Evolutionary conservation across 192 early-diverging fungal species (phyloP).

Genomic region (Backusella macrospora): DNA sequence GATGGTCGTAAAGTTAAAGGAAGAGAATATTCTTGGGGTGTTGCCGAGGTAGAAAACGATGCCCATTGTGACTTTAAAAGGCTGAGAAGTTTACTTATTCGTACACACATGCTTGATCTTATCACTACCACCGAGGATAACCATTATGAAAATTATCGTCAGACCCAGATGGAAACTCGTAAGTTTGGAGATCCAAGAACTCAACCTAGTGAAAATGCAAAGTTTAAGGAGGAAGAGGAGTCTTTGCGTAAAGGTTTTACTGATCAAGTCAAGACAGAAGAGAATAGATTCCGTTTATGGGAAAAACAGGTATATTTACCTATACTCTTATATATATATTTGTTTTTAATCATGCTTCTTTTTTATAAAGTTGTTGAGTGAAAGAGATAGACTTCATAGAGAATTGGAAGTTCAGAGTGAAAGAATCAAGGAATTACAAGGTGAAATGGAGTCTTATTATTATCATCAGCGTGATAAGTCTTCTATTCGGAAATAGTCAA

Average conservation of each 20-base stretch:
- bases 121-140: slow-evolving; percentile 91
- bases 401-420: slow-evolving; percentile 93
- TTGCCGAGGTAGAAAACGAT: slow-evolving; percentile 99
- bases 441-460: slow-evolving; percentile 57
- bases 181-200: slow-evolving; percentile 80
- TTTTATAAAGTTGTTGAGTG: slow-evolving; percentile 62
- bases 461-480: slow-evolving; percentile 8
- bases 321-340: background rate
- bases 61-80: slow-evolving; percentile 98
- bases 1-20: slow-evolving; percentile 94
- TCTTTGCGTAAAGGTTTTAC: slow-evolving; percentile 94
- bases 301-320: slow-evolving; percentile 71
- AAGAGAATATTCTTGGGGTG: slow-evolving; percentile 97
- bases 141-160: slow-evolving; percentile 95
- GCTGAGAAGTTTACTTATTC: slow-evolving; percentile 93
- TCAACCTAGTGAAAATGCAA: slow-evolving; percentile 79
- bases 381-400: slow-evolving; percentile 96
- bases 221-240: slow-evolving; percentile 99
- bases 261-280: slow-evolving; percentile 95
- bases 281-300: slow-evolving; percentile 97
- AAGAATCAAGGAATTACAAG: slow-evolving; percentile 88
- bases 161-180: slow-evolving; percentile 84
- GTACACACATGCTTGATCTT: slow-evolving; percentile 97
- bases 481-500: background rate
- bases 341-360: background rate